Base-by-base conservation (phyloP, 225 moss, liverwort and hornwort species). In the Pseudisothecium myosuroides region DNA sequence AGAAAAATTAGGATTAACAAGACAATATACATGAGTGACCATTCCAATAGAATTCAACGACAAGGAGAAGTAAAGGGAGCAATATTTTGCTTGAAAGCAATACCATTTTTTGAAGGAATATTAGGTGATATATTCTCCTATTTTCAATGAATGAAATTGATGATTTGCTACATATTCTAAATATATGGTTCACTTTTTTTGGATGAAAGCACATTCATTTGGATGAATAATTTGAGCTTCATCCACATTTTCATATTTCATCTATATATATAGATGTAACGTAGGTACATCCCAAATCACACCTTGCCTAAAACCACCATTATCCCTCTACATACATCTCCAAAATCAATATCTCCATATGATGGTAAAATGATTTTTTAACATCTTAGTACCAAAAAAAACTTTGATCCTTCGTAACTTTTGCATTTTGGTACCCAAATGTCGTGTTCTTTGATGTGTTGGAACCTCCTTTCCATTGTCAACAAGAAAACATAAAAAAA, bases 21-120 rank as follows among this genome's bases (percentile, higher is more conserved):
- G 23, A 1, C 11, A 49, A 74, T n/a, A n/a, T n/a, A n/a, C 6
- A 32, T 32, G 1, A 54, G 2, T 22, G 54, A 54, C 54, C 9
- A 36, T 77, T 19, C 8, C 0, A 1, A 34, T 21, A 11, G 19
- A 7, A 19, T 47, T 47, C 7, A 31, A 7, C 11, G 6, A 47
- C 1, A 3, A 0, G 10, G 17, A 3, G 17, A 41, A 0, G 17
- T 1, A 1, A 9, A 11, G 1, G 19, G 2, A 49, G 2, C 2
- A 5, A 50, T 32, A 77, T 9, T 77, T 23, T 2, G 9, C 5
- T 76, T 13, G 7, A 52, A 76, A 76, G 8, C 1, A 36, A 52
- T 22, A 36, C 2, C 14, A 14, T 22, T 22, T 21, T 34, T 52
- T 36, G 1, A 52, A 36, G 1, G 54, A 52, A 36, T 43, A 31